Conservation (phyloP, 192 early-diverging fungal genomes). For the Phycomyces nitens region DNA sequence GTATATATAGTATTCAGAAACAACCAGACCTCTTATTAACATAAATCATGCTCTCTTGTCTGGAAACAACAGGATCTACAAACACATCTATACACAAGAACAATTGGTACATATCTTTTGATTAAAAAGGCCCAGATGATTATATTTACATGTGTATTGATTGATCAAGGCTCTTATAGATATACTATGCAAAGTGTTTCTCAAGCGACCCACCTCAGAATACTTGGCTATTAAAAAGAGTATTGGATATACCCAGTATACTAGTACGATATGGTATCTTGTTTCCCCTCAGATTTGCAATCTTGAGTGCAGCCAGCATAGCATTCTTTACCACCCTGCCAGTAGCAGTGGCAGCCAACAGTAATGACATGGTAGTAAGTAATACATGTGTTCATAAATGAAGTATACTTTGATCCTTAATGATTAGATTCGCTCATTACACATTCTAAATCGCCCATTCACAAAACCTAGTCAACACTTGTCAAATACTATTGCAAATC, state of each 20-base stretch:
- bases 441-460: not conserved
- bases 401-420: not conserved
- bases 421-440: not conserved
- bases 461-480: constrained; percentile 9
- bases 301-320: constrained; percentile 5
- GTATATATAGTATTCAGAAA: no score
- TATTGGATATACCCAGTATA: constrained; percentile 13
- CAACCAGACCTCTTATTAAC: no score
- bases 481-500: constrained; percentile 26
- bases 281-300: constrained; percentile 12
- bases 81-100: constrained; percentile 8
- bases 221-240: not conserved
- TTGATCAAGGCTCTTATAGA: constrained; percentile 8
- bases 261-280: constrained; percentile 22
- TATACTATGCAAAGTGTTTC: constrained; percentile 20
- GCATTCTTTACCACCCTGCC: constrained; percentile 23
- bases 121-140: not conserved
- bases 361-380: constrained; percentile 20
- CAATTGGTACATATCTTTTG: constrained; percentile 3
- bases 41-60: no score
- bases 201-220: not conserved
- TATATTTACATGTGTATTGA: not conserved
- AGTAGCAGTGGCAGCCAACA: constrained; percentile 20
- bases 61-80: no score
- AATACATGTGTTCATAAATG: not conserved